phyloP scores from a whole-genome alignment of 2,329 filamentous ascomycete species.

The Sporothrix curviconia region DNA sequence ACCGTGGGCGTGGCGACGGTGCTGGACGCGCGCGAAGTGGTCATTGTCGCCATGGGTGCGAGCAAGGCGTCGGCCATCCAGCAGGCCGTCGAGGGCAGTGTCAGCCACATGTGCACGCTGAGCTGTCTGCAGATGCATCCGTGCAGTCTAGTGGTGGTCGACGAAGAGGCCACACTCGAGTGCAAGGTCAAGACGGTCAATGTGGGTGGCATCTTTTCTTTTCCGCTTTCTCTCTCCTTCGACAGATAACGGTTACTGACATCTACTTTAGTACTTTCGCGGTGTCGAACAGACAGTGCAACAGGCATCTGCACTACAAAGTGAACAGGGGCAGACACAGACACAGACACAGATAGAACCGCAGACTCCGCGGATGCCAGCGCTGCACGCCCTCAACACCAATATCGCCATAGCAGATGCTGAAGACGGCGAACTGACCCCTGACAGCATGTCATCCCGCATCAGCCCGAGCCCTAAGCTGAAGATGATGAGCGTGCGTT shows the following conservation, averaged over 20 bases:
- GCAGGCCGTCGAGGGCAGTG: constrained; percentile 63
- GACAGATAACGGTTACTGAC: too few species aligned
- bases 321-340: neutral
- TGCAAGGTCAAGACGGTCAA: constrained; percentile 58
- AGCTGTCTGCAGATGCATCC: constrained; percentile 66
- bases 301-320: neutral
- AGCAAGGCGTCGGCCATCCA: constrained; percentile 66
- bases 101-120: constrained; percentile 76
- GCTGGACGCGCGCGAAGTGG: constrained; percentile 65
- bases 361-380: neutral
- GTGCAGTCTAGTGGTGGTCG: constrained; percentile 65
- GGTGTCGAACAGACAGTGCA: constrained; percentile 40
- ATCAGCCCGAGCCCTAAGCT: constrained; percentile 7
- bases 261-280: constrained; percentile 58
- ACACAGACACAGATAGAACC: neutral
- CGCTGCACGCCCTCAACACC: neutral
- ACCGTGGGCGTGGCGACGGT: constrained; percentile 51
- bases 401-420: neutral
- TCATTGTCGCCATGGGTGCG: constrained; percentile 65
- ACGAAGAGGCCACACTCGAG: constrained; percentile 62
- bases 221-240: too few species aligned
- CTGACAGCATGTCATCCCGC: constrained; percentile 15
- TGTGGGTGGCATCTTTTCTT: too few species aligned
- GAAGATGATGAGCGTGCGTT: constrained; percentile 10
- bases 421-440: constrained; percentile 9